These are phyloP conservation scores for Grammothele lineata DNA, from an alignment of 768 basidiomycete species.

Conservation along the genomic window DNA sequence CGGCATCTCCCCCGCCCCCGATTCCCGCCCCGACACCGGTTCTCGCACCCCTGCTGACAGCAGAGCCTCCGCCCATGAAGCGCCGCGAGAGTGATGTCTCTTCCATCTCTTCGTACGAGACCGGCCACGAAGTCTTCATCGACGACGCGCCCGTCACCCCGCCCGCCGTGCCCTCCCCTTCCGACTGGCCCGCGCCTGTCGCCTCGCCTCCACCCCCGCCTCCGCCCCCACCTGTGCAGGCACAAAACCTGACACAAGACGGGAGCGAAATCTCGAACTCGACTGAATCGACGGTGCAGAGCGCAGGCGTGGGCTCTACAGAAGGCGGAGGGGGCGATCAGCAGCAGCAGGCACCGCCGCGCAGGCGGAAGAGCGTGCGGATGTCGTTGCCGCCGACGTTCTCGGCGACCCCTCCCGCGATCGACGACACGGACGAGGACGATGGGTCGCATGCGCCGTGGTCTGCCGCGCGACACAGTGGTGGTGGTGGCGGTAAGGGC, in stretches of 20 bases:
- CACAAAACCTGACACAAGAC: conserved; percentile 3
- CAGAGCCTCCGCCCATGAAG: background rate
- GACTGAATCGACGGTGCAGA: conserved; percentile 20
- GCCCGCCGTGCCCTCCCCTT: conserved; percentile 9
- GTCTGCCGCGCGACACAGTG: too few species aligned
- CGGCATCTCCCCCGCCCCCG: background rate
- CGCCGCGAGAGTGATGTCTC: conserved; percentile 34
- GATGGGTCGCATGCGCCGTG: conserved; percentile 22
- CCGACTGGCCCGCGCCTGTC: background rate
- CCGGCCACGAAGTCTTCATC: conserved; percentile 52
- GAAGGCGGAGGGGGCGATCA: background rate
- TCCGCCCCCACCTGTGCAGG: conserved; percentile 12
- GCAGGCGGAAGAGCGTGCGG: conserved; percentile 66
- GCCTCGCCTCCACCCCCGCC: conserved; percentile 13
- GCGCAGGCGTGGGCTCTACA: background rate
- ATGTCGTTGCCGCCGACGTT: conserved; percentile 76
- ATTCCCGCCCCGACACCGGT: background rate
- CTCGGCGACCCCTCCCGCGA: conserved; percentile 64
- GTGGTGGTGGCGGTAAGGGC: too few species aligned
- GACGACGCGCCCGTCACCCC: conserved; percentile 26
- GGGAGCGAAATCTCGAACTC: conserved; percentile 29
- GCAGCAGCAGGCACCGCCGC: conserved; percentile 10
- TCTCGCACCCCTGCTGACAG: background rate
- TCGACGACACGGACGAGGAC: conserved; percentile 43
- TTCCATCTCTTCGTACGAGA: conserved; percentile 64